phyloP scores from a whole-genome alignment of 2,329 filamentous ascomycete species.

The Penicillium italicum region DNA sequence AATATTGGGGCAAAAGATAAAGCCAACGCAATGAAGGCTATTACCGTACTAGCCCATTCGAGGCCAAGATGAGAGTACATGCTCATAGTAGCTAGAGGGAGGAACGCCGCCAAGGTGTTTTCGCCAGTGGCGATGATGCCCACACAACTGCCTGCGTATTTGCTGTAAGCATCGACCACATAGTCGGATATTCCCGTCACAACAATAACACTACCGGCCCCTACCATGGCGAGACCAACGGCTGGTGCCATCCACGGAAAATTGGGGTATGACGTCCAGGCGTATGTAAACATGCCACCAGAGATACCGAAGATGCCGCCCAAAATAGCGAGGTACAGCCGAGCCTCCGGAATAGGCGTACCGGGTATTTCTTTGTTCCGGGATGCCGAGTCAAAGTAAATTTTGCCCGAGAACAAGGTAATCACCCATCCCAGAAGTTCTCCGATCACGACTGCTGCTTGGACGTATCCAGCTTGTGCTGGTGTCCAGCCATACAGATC shows the following conservation, averaged over 20 bases:
- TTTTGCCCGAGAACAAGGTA: conserved; percentile 29
- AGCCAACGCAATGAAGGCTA: conserved; percentile 40
- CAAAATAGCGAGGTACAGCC: conserved; percentile 43
- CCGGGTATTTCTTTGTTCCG: conserved; percentile 41
- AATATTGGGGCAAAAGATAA: conserved; percentile 37
- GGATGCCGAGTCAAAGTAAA: conserved; percentile 31
- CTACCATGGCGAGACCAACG: conserved; percentile 37
- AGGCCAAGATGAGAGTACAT: conserved; percentile 40
- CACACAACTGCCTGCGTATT: conserved; percentile 47
- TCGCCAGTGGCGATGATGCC: conserved; percentile 46
- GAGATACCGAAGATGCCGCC: conserved; percentile 34
- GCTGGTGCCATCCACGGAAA: conserved; percentile 38
- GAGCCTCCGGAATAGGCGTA: conserved; percentile 43
- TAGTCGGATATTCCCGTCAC: conserved; percentile 49
- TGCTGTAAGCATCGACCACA: conserved; percentile 48
- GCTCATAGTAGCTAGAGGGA: conserved; percentile 43
- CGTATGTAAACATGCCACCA: conserved; percentile 38
- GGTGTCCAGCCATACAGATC: conserved; percentile 28
- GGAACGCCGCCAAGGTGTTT: conserved; percentile 43
- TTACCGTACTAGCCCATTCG: conserved; percentile 41
- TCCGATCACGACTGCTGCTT: conserved; percentile 42
- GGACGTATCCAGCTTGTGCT: conserved; percentile 38
- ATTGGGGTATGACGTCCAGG: conserved; percentile 33
- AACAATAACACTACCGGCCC: conserved; percentile 43
- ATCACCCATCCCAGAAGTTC: conserved; percentile 40